Evolutionary conservation across 371 early-diverging fungal species (phyloP).

Genomic region (Chytridiales sp.): DNA sequence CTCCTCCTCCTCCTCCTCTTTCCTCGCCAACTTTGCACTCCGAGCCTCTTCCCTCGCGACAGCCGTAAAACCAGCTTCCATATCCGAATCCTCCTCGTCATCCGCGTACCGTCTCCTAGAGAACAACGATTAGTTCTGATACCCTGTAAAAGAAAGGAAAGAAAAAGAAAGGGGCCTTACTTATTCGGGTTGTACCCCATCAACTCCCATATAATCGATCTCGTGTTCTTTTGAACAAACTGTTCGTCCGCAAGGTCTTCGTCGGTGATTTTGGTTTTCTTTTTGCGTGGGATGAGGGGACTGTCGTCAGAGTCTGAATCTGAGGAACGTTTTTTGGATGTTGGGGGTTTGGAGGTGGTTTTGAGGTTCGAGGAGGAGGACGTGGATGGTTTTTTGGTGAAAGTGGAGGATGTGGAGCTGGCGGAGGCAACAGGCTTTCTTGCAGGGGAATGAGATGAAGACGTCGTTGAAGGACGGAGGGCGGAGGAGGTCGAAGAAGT

Average conservation of each 20-base stretch:
- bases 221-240: constrained; percentile 2
- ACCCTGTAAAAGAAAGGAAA: background rate
- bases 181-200: constrained; percentile 2
- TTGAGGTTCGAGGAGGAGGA: background rate
- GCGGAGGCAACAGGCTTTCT: background rate
- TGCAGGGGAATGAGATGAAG: background rate
- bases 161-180: constrained; percentile 1
- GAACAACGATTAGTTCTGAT: background rate
- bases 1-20: constrained; percentile 12
- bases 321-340: background rate
- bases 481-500: background rate
- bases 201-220: background rate
- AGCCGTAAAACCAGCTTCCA: constrained; percentile 9
- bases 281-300: too few species aligned
- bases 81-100: constrained; percentile 11
- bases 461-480: background rate
- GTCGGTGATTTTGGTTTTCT: too few species aligned
- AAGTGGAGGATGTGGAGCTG: background rate
- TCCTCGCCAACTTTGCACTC: background rate
- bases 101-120: constrained; percentile 1
- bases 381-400: background rate
- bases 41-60: constrained; percentile 3
- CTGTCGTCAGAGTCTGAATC: background rate
- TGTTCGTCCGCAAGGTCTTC: constrained; percentile 2
- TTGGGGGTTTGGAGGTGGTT: constrained; percentile 2